Evolutionary conservation across 129 eudicot species (phyloP), one percentile per base, ranked within the genome.

Genomic region (Flaveria brownii): DNA sequence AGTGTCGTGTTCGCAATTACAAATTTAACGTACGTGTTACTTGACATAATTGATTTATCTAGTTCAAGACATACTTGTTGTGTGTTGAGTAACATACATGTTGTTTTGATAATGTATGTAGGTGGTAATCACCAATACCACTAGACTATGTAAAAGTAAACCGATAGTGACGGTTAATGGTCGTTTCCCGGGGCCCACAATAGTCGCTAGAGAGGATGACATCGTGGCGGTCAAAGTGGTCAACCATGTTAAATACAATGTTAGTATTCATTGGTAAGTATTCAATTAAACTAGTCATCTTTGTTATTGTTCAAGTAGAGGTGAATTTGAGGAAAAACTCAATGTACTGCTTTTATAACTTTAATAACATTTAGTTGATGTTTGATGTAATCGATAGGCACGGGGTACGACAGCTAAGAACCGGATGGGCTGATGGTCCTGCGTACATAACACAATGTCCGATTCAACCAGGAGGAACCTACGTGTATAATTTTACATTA

Each of bases 351-450:
- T 25, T 60, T 61, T 26, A 3, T 61, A 61, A 30, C 17, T 57
- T 28, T 15, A 22, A 41, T 46, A 14, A 8, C 20, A 45, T 5
- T 42, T 14, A 7, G 12, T 60, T 69, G 39, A 68, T 9, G 23
- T 16, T 49, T 59, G 11, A 25, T 25, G n/a, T 64, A 30, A 55
- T 42, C 4, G 36, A 63, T 73, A 92, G 97, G 97, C 97, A 92
- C 57, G 97, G 97, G 9, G 77, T 92, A 42, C 79, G 86, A 63
- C 97, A 92, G 76, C 23, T 89, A 9, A 82, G 96, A 17, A 92
- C 93, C 1, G 93, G 97, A 4, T 92, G 97, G 97, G 90, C 97
- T 1, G 97, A 92, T 68, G 97, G 97, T 52, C 97, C 97, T 0
- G 96, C 97, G 22, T 92, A 87, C 76, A 83, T 92, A 77, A 89